phyloP scores from a whole-genome alignment of 805 yeast species.

The Metschnikowia noctiluminum region DNA sequence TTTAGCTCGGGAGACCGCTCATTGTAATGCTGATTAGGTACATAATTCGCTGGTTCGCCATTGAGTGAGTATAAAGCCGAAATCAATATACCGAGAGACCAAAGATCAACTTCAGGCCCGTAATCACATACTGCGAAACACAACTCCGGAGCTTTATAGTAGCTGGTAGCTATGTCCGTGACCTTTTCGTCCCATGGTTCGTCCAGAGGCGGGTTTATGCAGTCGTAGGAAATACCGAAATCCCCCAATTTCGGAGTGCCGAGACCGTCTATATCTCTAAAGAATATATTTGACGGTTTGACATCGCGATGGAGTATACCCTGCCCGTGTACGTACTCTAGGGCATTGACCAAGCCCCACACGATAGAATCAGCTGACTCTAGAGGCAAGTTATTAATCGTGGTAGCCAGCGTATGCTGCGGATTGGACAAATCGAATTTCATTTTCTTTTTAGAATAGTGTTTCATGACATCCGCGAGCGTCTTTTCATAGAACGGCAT shows the following conservation, averaged over 20 bases:
- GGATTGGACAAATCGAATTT: slow-evolving; percentile 27
- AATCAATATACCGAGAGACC: slow-evolving; percentile 67
- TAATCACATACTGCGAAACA: slow-evolving; percentile 59
- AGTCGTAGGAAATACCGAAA: slow-evolving; percentile 53
- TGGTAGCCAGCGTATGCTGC: slow-evolving; percentile 8
- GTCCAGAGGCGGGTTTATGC: slow-evolving; percentile 15
- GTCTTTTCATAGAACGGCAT: slow-evolving; percentile 30
- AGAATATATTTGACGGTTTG: slow-evolving; percentile 37
- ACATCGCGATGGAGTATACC: slow-evolving; percentile 42
- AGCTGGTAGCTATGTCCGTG: slow-evolving; percentile 63
- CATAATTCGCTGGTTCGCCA: slow-evolving; percentile 31
- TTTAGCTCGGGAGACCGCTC: slow-evolving; percentile 27
- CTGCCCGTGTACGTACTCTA: slow-evolving; percentile 28
- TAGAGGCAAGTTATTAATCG: slow-evolving; percentile 15
- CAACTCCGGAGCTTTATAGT: slow-evolving; percentile 72
- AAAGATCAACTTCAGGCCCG: slow-evolving; percentile 56
- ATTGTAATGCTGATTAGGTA: slow-evolving; percentile 34
- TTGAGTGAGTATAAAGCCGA: slow-evolving; percentile 45
- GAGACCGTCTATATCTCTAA: slow-evolving; percentile 18
- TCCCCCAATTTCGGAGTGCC: slow-evolving; percentile 48
- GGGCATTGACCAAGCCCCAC: slow-evolving; percentile 21
- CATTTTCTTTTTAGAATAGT: slow-evolving; percentile 20
- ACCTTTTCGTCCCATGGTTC: slow-evolving; percentile 44
- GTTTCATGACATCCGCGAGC: slow-evolving; percentile 24
- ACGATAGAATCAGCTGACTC: slow-evolving; percentile 15